Conservation (phyloP, 208 protist species). For the Leptomonas seymouri region DNA sequence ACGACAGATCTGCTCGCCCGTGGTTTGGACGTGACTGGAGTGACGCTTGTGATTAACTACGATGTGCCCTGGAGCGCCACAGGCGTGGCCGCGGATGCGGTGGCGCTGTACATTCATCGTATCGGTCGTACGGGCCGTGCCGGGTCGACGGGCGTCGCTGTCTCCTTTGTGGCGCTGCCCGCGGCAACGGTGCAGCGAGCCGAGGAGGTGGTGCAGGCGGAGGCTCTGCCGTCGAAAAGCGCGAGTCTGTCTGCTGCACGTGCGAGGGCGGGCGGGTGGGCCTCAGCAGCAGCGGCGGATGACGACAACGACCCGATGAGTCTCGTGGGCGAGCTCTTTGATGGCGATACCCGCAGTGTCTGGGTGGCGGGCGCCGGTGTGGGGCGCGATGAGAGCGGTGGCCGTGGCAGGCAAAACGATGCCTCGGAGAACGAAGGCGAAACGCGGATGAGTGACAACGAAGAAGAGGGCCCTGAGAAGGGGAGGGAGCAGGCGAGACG, state of each 20-base stretch:
- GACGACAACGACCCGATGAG: slow-evolving; percentile 13
- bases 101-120: slow-evolving; percentile 96
- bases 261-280: not conserved
- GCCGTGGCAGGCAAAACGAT: not conserved
- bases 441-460: not conserved
- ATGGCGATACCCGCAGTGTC: slow-evolving; percentile 27
- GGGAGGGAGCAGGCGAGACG: slow-evolving; percentile 5
- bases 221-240: not conserved
- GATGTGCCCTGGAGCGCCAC: slow-evolving; percentile 88
- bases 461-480: slow-evolving; percentile 4
- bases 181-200: slow-evolving; percentile 41
- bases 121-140: slow-evolving; percentile 94
- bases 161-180: slow-evolving; percentile 92
- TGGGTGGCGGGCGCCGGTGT: slow-evolving; percentile 15
- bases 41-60: slow-evolving; percentile 98
- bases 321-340: slow-evolving; percentile 29
- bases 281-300: not conserved
- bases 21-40: slow-evolving; percentile 95
- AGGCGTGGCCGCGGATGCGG: slow-evolving; percentile 39
- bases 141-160: slow-evolving; percentile 82
- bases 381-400: not conserved
- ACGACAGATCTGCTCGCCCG: slow-evolving; percentile 97
- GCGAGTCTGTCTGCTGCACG: not conserved
- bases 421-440: slow-evolving; percentile 10
- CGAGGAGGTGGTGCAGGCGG: slow-evolving; percentile 18